Base-by-base conservation (phyloP, 129 eudicot genomes). In the Escallonia rubra region DNA sequence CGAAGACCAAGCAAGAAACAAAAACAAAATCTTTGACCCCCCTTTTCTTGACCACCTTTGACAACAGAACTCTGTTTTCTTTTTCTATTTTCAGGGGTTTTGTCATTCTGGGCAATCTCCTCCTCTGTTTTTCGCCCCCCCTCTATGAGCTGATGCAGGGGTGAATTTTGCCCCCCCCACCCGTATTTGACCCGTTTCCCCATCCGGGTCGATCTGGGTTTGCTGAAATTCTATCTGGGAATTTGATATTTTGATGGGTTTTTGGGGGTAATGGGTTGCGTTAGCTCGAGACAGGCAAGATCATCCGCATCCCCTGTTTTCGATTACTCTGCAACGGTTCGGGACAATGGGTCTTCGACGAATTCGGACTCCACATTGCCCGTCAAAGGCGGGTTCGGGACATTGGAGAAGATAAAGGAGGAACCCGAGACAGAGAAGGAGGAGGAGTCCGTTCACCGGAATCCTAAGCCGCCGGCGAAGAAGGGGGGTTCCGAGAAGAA, bases 251-350 rank as follows among this genome's bases (percentile, higher is more conserved):
- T 80, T 77, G 85, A 81, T 78, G 87, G 87, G 86, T 83, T 83
- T 64, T 88, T 74, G 87, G 83, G 80, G 87, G 75, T 48, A 81
- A 89, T 89, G 96, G 95, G 96, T 75, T 90, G 95, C 81, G 78
- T 84, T 41, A 75, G 82, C 84, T 90, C 95, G 69, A 90, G 86
- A 75, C 75, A 80, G 48, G 79, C 75, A 11, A 62, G 41, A 58
- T 9, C 44, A 41, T 16, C 50, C 48, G 23, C 58, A 43, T 60
- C 64, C 49, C 63, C 65, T 49, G 71, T 58, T 60, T 57, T 38
- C 14, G 38, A 48, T 52, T 23, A 43, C 46, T 80, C 89, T 50
- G 55, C 34, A 8, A 7, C 61, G 13, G 34, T 69, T 57, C 11
- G 56, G 38, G 44, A 14, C 53, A 57, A 43, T n/a, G 43, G 78